Evolutionary conservation across 1,284 basidiomycete genomes (phyloP), one percentile per base, ranked within the genome.

Genomic region (Trichosporon sp.): DNA sequence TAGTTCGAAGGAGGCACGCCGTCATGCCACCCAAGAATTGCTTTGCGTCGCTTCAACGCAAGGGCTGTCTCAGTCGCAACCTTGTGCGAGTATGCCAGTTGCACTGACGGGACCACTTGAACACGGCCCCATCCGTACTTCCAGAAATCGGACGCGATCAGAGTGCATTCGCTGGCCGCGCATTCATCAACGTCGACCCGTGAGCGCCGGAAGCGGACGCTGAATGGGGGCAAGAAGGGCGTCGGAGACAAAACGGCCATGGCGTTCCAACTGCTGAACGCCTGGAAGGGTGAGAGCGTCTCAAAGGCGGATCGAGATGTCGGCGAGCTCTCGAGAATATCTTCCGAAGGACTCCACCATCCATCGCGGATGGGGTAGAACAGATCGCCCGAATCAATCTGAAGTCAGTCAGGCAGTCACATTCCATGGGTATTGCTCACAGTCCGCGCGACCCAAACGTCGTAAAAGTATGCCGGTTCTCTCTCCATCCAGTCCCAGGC

Each of bases 81-180:
- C 31, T 74, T 70, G 31, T 76, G 65, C 58, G 74, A 74, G 60
- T 81, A 81, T 21, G 77, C 77, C 21, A 81, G 63, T 74, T 80
- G 62, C 9, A 81, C 80, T 36, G 70, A 67, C 0, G 80, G 80
- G 1, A 81, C 78, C 5, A 81, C 74, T 63, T 77, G 74, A 4
- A 81, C 70, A 34, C 69, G 71, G 4, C 75, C 77, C 58, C 37
- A 74, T 2, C 77, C 77, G 3, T 49, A 65, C 58, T 69, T 73
- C 80, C 80, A 81, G 57, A 77, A 76, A 69, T 81, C 80, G 3
- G 70, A 63, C 19, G 74, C 76, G 2, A 81, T 60, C 9, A 80
- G 63, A 14, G 69, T 65, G 69, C 79, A 79, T 66, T 81, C 80
- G 58, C 72, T 74, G 25, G 74, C 74, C 8, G 78, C 74, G 54